Base-by-base conservation (phyloP, 2,329 filamentous ascomycete species). In the Xylariales sp. region DNA sequence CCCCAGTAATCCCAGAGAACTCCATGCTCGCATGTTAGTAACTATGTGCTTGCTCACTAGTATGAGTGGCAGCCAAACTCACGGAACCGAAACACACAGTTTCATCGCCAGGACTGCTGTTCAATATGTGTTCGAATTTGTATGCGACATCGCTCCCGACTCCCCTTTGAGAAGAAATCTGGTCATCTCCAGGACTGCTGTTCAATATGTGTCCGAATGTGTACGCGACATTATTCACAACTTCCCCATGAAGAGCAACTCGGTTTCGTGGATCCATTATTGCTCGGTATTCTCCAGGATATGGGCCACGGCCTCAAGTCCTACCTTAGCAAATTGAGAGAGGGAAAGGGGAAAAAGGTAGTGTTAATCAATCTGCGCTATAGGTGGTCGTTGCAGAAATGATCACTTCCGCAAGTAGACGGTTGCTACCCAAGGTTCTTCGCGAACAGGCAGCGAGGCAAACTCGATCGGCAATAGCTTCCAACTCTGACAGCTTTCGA, bases 41-140 rank as follows among this genome's bases (percentile, higher is more conserved):
- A 49, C 23, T 30, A 9, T 18, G 1, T 18, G 5, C 8, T 4
- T 36, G 34, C 9, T 9, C 34, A 8, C 12, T 30, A 5, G 5
- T 1, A 8, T 3, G 1, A 32, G 23, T 43, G 32, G 32, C 6
- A n/a, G 18, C 28, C 34, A 43, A 56, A 63, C 61, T 43, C 23
- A 64, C 62, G n/a, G 46, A 34, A 18, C 46, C 53, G 16, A 64
- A 64, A 36, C 62, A 58, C 39, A 52, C 46, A 12, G n/a, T 58
- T 8, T 10, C 36, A 5, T 53, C 36, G 14, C 14, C 18, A 16
- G 28, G 16, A 34, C 28, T 9, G 8, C 5, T 32, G 36, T 7
- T 32, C 5, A 32, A 23, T 1, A 10, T 5, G 14, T 52, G 2
- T 4, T 43, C 36, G 18, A 30, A 3, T 7, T 8, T 18, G 43